Percentiles rank a stretch among this genome's conserved stretches.
These are phyloP conservation scores for Pestalotiopsis sp. DNA, from an alignment of 2,329 filamentous ascomycete species.

Conservation along the genomic window DNA sequence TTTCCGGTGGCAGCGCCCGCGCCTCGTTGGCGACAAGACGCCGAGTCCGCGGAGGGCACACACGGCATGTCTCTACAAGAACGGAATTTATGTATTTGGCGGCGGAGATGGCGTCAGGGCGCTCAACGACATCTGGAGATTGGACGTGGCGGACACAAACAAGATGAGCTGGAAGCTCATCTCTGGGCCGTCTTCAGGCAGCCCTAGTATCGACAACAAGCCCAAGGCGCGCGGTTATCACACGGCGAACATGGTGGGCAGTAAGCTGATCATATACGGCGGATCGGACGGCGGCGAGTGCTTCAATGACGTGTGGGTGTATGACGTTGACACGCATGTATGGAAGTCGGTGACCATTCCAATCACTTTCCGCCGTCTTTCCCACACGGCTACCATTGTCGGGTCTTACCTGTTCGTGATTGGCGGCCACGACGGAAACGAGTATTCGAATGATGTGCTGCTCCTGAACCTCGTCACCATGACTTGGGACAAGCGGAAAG, in stretches of 20 bases:
- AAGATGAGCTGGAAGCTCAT: conserved; percentile 73
- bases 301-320: conserved; percentile 75
- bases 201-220: conserved; percentile 26
- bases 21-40: conserved; percentile 57
- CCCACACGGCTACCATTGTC: conserved; percentile 70
- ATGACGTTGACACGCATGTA: conserved; percentile 63
- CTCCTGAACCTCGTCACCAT: conserved; percentile 72
- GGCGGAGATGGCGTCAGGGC: conserved; percentile 72
- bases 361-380: conserved; percentile 64
- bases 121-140: conserved; percentile 73
- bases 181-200: conserved; percentile 41
- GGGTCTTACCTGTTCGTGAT: conserved; percentile 72
- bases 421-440: conserved; percentile 70
- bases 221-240: conserved; percentile 72
- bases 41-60: conserved; percentile 68
- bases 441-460: conserved; percentile 71
- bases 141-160: conserved; percentile 66
- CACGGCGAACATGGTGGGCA: conserved; percentile 73
- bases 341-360: conserved; percentile 65
- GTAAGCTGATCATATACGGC: conserved; percentile 72
- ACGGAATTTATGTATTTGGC: conserved; percentile 73
- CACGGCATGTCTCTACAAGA: conserved; percentile 72
- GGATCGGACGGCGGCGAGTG: conserved; percentile 73
- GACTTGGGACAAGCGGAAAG: conserved; percentile 70
- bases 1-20: conserved; percentile 67